Evolutionary conservation across 768 basidiomycete species (phyloP), one percentile per base, ranked within the genome.

Genomic region (Crucibulum laeve): DNA sequence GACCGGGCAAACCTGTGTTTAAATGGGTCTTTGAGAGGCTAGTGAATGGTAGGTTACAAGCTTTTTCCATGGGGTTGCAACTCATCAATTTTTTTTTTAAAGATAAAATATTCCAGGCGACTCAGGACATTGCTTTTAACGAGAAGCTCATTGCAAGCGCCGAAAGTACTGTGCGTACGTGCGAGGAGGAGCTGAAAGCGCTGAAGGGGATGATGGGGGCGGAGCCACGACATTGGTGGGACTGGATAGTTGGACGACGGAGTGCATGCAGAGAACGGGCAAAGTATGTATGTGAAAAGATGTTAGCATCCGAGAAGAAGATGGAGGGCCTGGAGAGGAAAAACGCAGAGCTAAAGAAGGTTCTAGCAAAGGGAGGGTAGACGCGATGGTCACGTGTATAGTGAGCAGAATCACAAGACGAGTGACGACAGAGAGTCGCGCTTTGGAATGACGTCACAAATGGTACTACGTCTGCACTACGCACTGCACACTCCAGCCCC

Each of bases 1-100:
- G 79, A 35, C 91, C 96, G 1, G 96, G 96, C 22, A 93, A 87
- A 62, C 96, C 96, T 0, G 82, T 98, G 0, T 87, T 88, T 57
- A 77, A 77, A 63, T 86, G 80, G 55, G 91, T 90, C 4, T 99
- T 96, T 59, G 75, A 89, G 52, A 74, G 80, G 32, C 73, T 97
- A 2, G 85, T 87, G 0, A 69, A 83, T 36, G 93, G 91, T 88
- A 52, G 34, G 73, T 54, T 33, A 14, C 34, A 18, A 36, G 54
- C 44, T 34, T 28, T 32, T 24, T 26, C 15, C 3, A 30, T 13
- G n/a, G 2, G 10, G 7, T 21, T 4, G 13, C n/a, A 23, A 19
- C 32, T 15, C 35, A 18, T 50, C 52, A 28, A 48, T 11, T 11
- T 30, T n/a, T 19, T 13, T n/a, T n/a, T n/a, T 25, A 43, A 43